phyloP scores from a whole-genome alignment of 148 eudicot species.

The Vaccinium myrtillus region DNA sequence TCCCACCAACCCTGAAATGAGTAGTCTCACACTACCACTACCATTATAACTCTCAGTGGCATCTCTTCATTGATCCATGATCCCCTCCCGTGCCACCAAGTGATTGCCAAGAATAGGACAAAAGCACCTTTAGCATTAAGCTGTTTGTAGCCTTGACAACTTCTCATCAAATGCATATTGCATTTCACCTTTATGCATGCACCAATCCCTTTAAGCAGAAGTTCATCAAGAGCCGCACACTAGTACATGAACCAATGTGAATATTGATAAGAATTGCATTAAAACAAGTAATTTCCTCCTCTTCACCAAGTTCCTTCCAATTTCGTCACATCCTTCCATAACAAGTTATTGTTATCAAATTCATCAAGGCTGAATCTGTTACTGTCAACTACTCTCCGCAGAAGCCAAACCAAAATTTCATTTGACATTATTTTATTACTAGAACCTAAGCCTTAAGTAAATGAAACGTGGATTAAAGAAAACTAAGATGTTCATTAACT shows the following conservation, averaged over 20 bases:
- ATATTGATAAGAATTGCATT: neutral
- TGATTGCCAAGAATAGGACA: neutral
- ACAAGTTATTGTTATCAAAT: neutral
- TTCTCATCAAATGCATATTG: neutral
- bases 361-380: neutral
- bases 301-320: neutral
- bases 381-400: neutral
- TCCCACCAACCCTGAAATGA: neutral
- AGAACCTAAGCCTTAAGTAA: neutral
- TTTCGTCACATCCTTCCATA: neutral
- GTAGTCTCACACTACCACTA: neutral
- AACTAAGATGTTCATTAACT: neutral
- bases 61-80: neutral
- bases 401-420: neutral
- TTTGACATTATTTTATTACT: neutral
- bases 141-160: neutral
- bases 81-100: neutral
- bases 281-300: neutral
- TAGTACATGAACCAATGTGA: neutral
- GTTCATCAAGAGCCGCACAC: neutral
- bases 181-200: neutral
- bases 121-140: neutral
- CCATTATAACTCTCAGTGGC: neutral
- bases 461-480: neutral
- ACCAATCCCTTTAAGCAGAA: neutral